Percentiles rank a stretch among this genome's conserved stretches.
Evolutionary conservation across 2,329 filamentous ascomycete genomes (phyloP).

Genomic region (Colletotrichum tanaceti): DNA sequence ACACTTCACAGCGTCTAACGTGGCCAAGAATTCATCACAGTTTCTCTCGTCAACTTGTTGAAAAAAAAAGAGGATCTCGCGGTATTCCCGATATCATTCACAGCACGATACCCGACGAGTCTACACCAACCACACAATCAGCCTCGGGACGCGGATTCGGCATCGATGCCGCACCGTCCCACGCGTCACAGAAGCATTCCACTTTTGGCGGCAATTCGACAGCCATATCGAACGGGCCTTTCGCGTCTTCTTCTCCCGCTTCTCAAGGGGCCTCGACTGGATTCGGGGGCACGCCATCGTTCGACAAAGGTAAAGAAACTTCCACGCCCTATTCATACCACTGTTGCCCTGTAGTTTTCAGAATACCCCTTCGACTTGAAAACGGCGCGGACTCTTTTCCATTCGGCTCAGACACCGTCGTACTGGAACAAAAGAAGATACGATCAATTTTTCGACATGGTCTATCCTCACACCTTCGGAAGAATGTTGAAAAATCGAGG

Average conservation of each 20-base stretch:
- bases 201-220: slow-evolving; percentile 14
- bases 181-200: slow-evolving; percentile 1
- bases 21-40: slow-evolving; percentile 65
- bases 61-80: slow-evolving; percentile 66
- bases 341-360: not conserved
- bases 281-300: slow-evolving; percentile 20
- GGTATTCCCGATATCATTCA: slow-evolving; percentile 68
- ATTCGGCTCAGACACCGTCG: not conserved
- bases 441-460: not conserved
- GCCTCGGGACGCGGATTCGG: slow-evolving; percentile 15
- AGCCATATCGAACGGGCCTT: slow-evolving; percentile 5
- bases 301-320: slow-evolving; percentile 34
- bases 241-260: slow-evolving; percentile 22
- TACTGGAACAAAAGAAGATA: not conserved
- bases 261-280: slow-evolving; percentile 8
- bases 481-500: not conserved
- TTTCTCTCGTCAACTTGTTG: slow-evolving; percentile 68
- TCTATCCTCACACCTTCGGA: not conserved
- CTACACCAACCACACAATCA: not conserved
- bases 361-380: not conserved
- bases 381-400: not conserved
- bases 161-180: slow-evolving; percentile 29
- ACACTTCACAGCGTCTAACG: slow-evolving; percentile 57
- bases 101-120: slow-evolving; percentile 62
- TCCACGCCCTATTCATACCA: slow-evolving; percentile 8